Conservation (phyloP, 371 early-diverging fungal genomes). For the Mortierella sp. region DNA sequence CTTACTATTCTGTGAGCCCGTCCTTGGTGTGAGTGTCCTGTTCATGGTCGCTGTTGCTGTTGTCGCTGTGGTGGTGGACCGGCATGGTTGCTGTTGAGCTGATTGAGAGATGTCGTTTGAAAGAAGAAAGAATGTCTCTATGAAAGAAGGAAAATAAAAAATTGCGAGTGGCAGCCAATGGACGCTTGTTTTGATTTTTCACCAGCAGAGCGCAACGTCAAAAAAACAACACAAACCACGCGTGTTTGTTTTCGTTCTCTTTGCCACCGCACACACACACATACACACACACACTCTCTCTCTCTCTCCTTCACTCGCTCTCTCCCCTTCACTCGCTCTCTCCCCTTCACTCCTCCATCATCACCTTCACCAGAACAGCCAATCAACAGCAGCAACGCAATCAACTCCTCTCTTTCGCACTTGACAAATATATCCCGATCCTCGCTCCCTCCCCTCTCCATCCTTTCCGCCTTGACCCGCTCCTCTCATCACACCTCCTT, state of each 20-base stretch:
- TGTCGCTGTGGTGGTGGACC: slow-evolving; percentile 4
- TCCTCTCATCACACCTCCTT: not conserved
- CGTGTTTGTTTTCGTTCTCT: not conserved
- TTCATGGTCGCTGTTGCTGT: slow-evolving; percentile 12
- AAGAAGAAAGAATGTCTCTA: slow-evolving; percentile 4
- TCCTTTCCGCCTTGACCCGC: not conserved
- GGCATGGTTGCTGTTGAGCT: slow-evolving; percentile 10
- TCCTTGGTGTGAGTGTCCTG: slow-evolving; percentile 15
- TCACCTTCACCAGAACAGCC: not conserved
- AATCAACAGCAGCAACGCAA: not conserved
- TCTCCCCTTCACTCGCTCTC: slow-evolving; percentile 3
- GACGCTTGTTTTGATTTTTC: not conserved
- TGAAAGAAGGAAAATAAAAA: slow-evolving; percentile 11
- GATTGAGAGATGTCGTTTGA: slow-evolving; percentile 4
- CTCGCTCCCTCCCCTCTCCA: not conserved
- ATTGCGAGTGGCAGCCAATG: not conserved
- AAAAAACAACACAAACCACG: not conserved
- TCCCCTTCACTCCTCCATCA: slow-evolving; percentile 1
- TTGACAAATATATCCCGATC: not conserved
- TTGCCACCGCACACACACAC: slow-evolving; percentile 2
- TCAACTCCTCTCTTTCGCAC: not conserved
- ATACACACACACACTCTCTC: not conserved
- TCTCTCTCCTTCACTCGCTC: not conserved
- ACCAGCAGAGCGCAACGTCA: not conserved
- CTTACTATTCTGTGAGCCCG: slow-evolving; percentile 35